phyloP scores from a whole-genome alignment of 257 asterid species.

The Solanum bulbocastanum region DNA sequence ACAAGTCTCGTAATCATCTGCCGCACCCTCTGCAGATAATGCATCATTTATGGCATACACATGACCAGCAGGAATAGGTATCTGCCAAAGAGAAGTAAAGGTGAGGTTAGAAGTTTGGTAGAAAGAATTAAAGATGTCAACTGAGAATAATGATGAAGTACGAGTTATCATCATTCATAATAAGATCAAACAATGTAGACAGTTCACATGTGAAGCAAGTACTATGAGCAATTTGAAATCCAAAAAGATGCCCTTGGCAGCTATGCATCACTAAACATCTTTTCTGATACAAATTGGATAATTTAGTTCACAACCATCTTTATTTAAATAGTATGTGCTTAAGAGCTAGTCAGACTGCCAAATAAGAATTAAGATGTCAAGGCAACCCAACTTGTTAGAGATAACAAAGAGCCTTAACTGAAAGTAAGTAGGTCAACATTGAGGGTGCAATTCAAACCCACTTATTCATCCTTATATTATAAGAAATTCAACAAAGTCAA shows the following conservation, averaged over 20 bases:
- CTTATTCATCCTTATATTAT: not conserved
- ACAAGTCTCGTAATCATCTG: slow-evolving; percentile 79
- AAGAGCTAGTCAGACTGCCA: not conserved
- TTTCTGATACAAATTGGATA: not conserved
- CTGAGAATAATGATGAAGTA: not conserved
- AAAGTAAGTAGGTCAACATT: not conserved
- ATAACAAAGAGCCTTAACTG: not conserved
- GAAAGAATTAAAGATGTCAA: not conserved
- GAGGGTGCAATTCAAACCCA: not conserved
- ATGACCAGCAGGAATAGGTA: slow-evolving; percentile 74
- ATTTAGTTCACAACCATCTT: not conserved
- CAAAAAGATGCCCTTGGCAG: not conserved
- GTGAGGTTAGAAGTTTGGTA: not conserved
- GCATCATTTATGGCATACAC: slow-evolving; percentile 81
- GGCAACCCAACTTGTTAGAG: not conserved
- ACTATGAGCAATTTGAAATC: not conserved
- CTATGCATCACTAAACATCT: not conserved
- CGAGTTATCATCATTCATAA: not conserved
- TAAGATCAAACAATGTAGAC: not conserved
- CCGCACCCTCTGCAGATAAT: slow-evolving; percentile 79
- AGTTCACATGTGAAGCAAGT: not conserved
- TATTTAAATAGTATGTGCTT: not conserved
- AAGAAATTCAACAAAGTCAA: not conserved
- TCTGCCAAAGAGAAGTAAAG: slow-evolving; percentile 23
- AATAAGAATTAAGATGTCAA: not conserved